A percentile compares a stretch with the other conserved stretches of the same genome.
phyloP scores from a whole-genome alignment of 1,284 basidiomycete species.

The Exsudoporus floridanus region DNA sequence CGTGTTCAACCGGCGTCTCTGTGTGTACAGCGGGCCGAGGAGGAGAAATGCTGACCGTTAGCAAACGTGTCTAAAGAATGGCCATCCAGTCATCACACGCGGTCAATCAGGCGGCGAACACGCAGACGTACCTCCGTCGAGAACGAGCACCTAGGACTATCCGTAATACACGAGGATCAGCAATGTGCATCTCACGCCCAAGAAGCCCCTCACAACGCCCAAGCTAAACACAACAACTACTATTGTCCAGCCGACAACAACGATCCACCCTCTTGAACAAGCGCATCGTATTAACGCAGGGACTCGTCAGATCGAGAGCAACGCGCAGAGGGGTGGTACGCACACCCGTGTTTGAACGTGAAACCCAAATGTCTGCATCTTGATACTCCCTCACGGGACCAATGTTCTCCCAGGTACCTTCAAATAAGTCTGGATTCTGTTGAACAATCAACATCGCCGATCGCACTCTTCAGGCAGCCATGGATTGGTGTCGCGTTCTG shows the following conservation, averaged over 20 bases:
- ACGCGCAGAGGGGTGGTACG: slow-evolving; percentile 2
- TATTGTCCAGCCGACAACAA: slow-evolving; percentile 85
- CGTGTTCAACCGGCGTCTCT: slow-evolving; percentile 85
- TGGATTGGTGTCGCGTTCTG: neutral
- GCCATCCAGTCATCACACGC: neutral
- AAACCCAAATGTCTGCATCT: slow-evolving; percentile 83
- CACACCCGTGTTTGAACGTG: slow-evolving; percentile 69
- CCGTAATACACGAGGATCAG: neutral
- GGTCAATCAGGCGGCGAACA: neutral
- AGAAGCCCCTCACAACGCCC: slow-evolving; percentile 49
- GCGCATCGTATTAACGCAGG: slow-evolving; percentile 48
- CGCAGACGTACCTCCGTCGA: slow-evolving; percentile 73
- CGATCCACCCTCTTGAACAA: slow-evolving; percentile 77
- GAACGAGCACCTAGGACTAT: slow-evolving; percentile 80
- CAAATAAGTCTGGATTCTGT: slow-evolving; percentile 79
- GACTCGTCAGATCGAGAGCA: neutral
- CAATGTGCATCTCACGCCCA: neutral
- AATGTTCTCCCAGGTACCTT: slow-evolving; percentile 84
- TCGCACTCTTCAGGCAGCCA: slow-evolving; percentile 49
- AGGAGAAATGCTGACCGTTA: neutral
- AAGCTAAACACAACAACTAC: slow-evolving; percentile 81
- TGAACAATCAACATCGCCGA: slow-evolving; percentile 88
- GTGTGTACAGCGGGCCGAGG: too few relatives aligned
- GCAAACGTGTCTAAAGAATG: too few relatives aligned
- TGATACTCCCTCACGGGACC: slow-evolving; percentile 72